Evolutionary conservation across 495 filamentous ascomycete genomes (phyloP), one percentile per base, ranked within the genome.

Genomic region (Cetradonia linearis): DNA sequence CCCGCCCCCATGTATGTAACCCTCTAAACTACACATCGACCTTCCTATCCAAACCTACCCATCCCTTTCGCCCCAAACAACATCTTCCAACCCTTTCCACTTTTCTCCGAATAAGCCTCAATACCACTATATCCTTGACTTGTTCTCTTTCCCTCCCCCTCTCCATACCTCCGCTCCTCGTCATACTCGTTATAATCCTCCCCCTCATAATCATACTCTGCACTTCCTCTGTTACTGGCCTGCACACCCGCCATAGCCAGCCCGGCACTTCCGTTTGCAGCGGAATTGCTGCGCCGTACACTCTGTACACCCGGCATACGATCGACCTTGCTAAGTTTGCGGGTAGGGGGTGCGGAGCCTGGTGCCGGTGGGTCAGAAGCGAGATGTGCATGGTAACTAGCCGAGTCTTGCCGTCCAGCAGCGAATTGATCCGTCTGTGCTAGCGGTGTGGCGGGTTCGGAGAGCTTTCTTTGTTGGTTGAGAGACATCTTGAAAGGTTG

Each of bases 101-200:
- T 56, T 53, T 63, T 57, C 46, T 63, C 58, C 16, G 53, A 38
- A 36, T 66, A 63, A 9, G 60, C 63, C 30, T 65, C 60, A n/a
- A 65, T 65, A 13, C 63, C 63, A 31, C 55, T 65, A 60, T 65
- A 63, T 0, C 56, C 63, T 28, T 47, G 49, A 37, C 27, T 56
- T 5, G 33, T 44, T 36, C 38, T 58, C 20, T 28, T 56, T 7
- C 54, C 54, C 36, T 56, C 30, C 18, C 23, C 11, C 4, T 14
- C 48, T 7, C 6, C 23, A 30, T 40, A 33, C 18, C 25, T n/a
- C 10, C 7, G 28, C 34, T 44, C 54, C 9, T 46, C 42, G 20
- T 46, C 42, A 46, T 46, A 46, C 31, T 31, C 34, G n/a, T 47
- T 37, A 25, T 53, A 49, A 25, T 60, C 48, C 30, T 55, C 46